A percentile compares a stretch with the other conserved stretches of the same genome.
Conservation (phyloP, 441 rosid species). For the Biscutella laevigata region DNA sequence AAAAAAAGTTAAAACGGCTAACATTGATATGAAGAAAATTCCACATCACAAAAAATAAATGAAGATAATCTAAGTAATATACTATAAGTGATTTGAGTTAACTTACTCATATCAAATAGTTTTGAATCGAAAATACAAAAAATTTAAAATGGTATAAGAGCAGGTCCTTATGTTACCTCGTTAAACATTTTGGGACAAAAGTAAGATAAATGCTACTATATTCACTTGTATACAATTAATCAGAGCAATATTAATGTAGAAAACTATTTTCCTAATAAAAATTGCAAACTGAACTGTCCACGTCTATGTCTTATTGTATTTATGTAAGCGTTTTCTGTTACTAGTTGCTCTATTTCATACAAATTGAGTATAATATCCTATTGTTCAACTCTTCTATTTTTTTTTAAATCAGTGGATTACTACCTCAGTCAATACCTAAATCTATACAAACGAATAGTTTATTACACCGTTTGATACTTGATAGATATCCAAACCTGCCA, state of each 20-base stretch:
- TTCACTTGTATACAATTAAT: too few species aligned
- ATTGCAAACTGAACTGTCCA: background rate
- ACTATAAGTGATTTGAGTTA: too few species aligned
- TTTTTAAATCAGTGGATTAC: background rate
- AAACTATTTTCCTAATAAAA: background rate
- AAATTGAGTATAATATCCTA: background rate
- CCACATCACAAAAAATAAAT: too few species aligned
- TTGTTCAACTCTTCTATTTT: background rate
- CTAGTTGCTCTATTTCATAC: background rate
- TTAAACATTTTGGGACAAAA: too few species aligned
- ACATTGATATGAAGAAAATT: too few species aligned
- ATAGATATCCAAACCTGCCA: constrained; percentile 5
- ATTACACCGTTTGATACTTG: background rate
- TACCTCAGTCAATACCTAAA: constrained; percentile 12
- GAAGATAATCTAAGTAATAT: too few species aligned
- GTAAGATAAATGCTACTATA: too few species aligned
- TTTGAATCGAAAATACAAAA: too few species aligned
- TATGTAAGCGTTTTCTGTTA: background rate
- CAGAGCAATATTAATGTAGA: background rate
- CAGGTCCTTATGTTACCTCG: too few species aligned
- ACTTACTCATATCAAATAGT: too few species aligned
- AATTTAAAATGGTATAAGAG: too few species aligned
- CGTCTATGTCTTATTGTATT: background rate
- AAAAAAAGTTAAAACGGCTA: too few species aligned
- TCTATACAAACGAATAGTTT: background rate